phyloP scores from a whole-genome alignment of 768 basidiomycete species.

The Lactarius sp. region DNA sequence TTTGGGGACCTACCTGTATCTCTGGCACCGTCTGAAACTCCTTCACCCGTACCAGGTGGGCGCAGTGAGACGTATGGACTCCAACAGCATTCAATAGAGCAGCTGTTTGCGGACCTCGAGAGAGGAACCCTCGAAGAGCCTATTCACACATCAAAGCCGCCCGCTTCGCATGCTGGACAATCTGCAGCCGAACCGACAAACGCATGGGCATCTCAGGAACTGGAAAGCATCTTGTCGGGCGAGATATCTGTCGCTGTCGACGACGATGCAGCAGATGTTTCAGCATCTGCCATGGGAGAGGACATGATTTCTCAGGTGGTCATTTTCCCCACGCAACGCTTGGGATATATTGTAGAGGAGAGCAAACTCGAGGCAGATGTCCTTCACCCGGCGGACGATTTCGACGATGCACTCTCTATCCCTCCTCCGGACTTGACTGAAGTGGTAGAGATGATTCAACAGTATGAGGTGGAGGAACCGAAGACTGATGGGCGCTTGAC shows the following conservation, averaged over 20 bases:
- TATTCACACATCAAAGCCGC: neutral
- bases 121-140: neutral
- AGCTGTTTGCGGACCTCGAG: conserved; percentile 15
- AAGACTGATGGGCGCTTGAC: conserved; percentile 6
- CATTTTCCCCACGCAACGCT: neutral
- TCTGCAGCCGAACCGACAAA: conserved; percentile 3
- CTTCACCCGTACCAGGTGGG: conserved; percentile 5
- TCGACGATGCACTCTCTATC: conserved; percentile 13
- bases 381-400: neutral
- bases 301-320: neutral
- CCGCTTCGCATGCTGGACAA: neutral
- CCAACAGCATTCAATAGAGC: conserved; percentile 13
- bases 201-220: conserved; percentile 14
- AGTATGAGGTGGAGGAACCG: conserved; percentile 20
- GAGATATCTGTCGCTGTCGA: neutral
- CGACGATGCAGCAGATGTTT: neutral
- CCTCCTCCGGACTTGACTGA: conserved; percentile 10
- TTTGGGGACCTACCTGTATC: conserved; percentile 25
- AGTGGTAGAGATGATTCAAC: neutral
- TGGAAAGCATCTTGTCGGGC: conserved; percentile 14
- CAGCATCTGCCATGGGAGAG: neutral
- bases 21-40: conserved; percentile 15
- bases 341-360: conserved; percentile 19
- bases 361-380: neutral
- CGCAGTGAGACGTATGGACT: neutral